These are phyloP conservation scores for Phytophthora sp. DNA, from an alignment of 352 stramenopile genomes.

Conservation along the genomic window DNA sequence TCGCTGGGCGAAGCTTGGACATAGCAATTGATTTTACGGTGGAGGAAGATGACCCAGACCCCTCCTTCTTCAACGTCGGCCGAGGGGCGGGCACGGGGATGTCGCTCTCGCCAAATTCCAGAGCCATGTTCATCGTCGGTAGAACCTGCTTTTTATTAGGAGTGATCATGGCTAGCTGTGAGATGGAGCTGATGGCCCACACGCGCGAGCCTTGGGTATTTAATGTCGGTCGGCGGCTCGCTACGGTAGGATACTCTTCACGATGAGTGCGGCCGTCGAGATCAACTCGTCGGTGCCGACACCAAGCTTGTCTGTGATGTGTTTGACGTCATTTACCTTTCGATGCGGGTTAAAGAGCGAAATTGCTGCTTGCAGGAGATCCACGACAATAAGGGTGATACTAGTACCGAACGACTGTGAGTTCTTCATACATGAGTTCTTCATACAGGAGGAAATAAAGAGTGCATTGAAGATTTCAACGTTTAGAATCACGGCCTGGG, in stretches of 20 bases:
- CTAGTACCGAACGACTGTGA: conserved; percentile 20
- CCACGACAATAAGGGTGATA: conserved; percentile 21
- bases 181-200: neutral
- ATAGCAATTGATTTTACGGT: neutral
- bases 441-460: conserved; percentile 29
- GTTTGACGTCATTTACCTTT: conserved; percentile 17
- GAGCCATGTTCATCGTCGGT: conserved; percentile 14
- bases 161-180: neutral
- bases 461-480: conserved; percentile 36
- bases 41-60: neutral
- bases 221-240: neutral
- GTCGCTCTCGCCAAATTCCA: neutral
- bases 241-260: conserved; percentile 1
- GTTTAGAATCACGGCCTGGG: conserved; percentile 29
- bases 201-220: neutral
- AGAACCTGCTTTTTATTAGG: conserved; percentile 19
- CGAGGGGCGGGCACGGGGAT: neutral
- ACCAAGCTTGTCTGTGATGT: conserved; percentile 7
- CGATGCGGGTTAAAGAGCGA: conserved; percentile 19
- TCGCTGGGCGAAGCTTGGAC: neutral
- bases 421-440: conserved; percentile 31
- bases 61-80: neutral
- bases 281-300: conserved; percentile 6
- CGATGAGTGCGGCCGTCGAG: neutral
- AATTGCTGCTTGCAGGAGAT: conserved; percentile 16